Conservation (phyloP, 2,329 filamentous ascomycete genomes). For the Tympanopsis confertula region DNA sequence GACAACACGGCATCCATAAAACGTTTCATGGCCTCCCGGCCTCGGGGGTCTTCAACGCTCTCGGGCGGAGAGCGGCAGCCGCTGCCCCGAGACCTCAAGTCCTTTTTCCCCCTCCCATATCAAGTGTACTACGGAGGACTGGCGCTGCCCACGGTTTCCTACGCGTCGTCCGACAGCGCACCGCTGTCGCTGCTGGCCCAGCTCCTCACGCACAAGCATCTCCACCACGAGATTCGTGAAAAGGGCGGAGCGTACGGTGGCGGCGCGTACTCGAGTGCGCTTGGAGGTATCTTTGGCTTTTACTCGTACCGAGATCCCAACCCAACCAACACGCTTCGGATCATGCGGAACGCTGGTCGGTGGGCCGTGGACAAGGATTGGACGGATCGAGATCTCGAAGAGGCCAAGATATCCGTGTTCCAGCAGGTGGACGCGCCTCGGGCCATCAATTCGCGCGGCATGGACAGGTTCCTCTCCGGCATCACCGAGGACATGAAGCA, state of each 20-base stretch:
- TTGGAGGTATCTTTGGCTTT: slow-evolving; percentile 83
- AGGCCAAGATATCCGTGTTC: slow-evolving; percentile 92
- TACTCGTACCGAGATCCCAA: slow-evolving; percentile 97
- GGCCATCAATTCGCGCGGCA: slow-evolving; percentile 77
- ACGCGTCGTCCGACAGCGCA: slow-evolving; percentile 63
- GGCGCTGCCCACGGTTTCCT: slow-evolving; percentile 72
- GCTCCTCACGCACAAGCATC: slow-evolving; percentile 86
- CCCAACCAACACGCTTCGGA: slow-evolving; percentile 72
- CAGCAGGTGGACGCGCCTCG: slow-evolving; percentile 81
- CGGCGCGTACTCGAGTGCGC: slow-evolving; percentile 68
- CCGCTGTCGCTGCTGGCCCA: slow-evolving; percentile 81
- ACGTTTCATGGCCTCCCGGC: slow-evolving; percentile 56
- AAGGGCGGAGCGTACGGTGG: slow-evolving; percentile 95
- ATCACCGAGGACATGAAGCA: slow-evolving; percentile 85
- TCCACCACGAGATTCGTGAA: slow-evolving; percentile 94
- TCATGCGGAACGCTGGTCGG: slow-evolving; percentile 71
- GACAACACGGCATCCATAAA: slow-evolving; percentile 62
- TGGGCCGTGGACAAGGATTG: slow-evolving; percentile 76
- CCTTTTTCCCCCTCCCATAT: slow-evolving; percentile 89
- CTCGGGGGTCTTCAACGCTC: slow-evolving; percentile 27
- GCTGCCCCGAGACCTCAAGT: slow-evolving; percentile 46
- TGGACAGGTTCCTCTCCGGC: slow-evolving; percentile 73
- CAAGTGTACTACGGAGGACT: slow-evolving; percentile 91
- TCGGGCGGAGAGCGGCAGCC: slow-evolving; percentile 16
- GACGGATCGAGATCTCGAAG: slow-evolving; percentile 77